Conservation (phyloP, 495 filamentous ascomycete species). For the Podospora didyma region DNA sequence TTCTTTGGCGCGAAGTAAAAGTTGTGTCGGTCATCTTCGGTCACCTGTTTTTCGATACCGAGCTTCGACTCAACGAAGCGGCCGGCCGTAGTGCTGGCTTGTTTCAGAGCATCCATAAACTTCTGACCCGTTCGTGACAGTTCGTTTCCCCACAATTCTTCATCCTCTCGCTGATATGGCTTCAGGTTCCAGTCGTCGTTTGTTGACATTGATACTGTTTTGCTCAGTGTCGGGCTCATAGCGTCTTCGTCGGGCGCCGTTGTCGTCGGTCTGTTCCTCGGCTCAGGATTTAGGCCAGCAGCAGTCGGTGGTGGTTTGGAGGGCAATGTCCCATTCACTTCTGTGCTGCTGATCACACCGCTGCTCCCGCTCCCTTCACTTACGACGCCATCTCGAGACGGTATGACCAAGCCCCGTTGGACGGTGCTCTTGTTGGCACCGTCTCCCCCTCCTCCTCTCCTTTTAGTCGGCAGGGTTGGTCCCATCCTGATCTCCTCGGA, state of each 20-base stretch:
- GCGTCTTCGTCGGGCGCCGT: constrained; percentile 24
- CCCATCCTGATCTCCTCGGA: constrained; percentile 76
- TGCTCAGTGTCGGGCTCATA: constrained; percentile 24
- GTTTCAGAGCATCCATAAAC: constrained; percentile 47
- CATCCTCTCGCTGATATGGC: constrained; percentile 80
- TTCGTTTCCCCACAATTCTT: constrained; percentile 69
- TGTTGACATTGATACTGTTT: constrained; percentile 26
- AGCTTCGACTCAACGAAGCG: constrained; percentile 43
- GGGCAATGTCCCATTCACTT: constrained; percentile 21
- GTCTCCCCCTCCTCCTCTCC: constrained; percentile 36
- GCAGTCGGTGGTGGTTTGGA: constrained; percentile 7
- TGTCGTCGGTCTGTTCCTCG: constrained; percentile 25
- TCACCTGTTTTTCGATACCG: constrained; percentile 35
- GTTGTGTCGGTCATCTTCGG: constrained; percentile 39
- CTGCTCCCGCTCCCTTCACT: constrained; percentile 30
- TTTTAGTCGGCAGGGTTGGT: constrained; percentile 64
- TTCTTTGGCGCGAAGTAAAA: constrained; percentile 65
- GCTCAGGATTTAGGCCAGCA: not conserved
- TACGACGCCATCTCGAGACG: constrained; percentile 33
- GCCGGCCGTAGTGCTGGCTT: constrained; percentile 47
- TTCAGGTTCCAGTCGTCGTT: constrained; percentile 64
- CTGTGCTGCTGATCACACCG: constrained; percentile 14
- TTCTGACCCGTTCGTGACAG: constrained; percentile 37
- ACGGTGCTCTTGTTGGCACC: constrained; percentile 46
- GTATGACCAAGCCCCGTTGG: constrained; percentile 44